A percentile compares a stretch with the other conserved stretches of the same genome.
These are phyloP conservation scores for Aspergillus transmontanensis DNA, from an alignment of 2,329 filamentous ascomycete genomes.

Conservation along the genomic window DNA sequence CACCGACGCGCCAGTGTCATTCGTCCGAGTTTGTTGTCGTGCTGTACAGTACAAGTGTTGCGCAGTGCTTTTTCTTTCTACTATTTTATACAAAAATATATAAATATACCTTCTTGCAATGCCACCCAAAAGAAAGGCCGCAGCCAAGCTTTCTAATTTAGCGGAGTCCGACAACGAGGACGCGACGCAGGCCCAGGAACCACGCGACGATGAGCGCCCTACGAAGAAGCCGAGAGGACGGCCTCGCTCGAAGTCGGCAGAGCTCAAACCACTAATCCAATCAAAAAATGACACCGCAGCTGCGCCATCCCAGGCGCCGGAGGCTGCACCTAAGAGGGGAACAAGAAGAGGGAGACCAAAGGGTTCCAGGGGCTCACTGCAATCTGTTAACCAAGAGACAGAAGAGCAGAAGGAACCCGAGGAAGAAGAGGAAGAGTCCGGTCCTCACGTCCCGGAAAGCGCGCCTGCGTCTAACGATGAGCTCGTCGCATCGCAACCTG, in stretches of 20 bases:
- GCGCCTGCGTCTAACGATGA: conserved; percentile 30
- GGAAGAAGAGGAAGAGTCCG: conserved; percentile 32
- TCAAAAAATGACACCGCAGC: conserved; percentile 30
- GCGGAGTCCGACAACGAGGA: conserved; percentile 52
- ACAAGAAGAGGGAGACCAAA: conserved; percentile 35
- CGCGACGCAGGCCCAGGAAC: conserved; percentile 32
- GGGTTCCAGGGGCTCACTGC: conserved; percentile 31
- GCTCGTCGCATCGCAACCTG: conserved; percentile 20
- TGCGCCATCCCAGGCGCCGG: conserved; percentile 23
- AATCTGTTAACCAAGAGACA: conserved; percentile 27
- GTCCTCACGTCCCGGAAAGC: conserved; percentile 28
- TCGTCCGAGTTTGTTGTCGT: conserved; percentile 3
- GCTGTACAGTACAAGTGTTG: not conserved
- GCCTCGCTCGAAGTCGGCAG: conserved; percentile 48
- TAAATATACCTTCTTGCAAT: conserved; percentile 23
- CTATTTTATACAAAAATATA: not conserved
- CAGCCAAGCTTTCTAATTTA: conserved; percentile 48
- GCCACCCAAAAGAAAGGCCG: conserved; percentile 46
- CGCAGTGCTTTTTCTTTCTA: not conserved
- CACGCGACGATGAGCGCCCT: conserved; percentile 37
- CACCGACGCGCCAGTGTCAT: conserved; percentile 5
- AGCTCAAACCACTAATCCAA: conserved; percentile 31
- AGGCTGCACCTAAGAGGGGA: conserved; percentile 21
- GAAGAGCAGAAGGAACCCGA: conserved; percentile 45
- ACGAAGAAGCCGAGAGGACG: conserved; percentile 41